Conservation (phyloP, 352 stramenopile genomes). For the Pythium rhizo-oryzae region DNA sequence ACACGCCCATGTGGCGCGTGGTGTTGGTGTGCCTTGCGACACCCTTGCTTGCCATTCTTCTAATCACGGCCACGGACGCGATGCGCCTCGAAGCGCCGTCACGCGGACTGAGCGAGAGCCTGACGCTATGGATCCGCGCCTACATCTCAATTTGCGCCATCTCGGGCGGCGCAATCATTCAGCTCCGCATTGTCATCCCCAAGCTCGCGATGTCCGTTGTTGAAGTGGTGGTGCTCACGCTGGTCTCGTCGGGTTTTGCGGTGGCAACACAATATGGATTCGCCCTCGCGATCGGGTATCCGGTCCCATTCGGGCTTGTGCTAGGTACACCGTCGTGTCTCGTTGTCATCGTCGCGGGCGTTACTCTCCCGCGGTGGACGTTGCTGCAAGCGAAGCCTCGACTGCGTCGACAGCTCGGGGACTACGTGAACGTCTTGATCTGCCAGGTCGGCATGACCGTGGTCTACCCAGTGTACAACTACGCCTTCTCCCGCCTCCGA, state of each 20-base stretch:
- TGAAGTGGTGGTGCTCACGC: not conserved
- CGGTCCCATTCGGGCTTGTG: constrained; percentile 5
- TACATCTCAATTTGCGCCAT: constrained; percentile 7
- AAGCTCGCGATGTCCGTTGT: not conserved
- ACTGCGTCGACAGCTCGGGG: not conserved
- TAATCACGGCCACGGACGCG: constrained; percentile 1
- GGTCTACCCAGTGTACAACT: constrained; percentile 29
- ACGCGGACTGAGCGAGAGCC: constrained; percentile 5
- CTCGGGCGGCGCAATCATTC: not conserved
- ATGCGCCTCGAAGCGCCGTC: not conserved
- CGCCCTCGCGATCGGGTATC: constrained; percentile 10
- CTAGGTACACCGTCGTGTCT: constrained; percentile 5
- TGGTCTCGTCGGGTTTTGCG: not conserved
- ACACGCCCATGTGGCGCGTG: constrained; percentile 4
- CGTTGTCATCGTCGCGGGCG: constrained; percentile 6
- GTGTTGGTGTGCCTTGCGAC: not conserved
- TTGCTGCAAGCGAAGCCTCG: not conserved
- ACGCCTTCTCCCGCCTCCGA: constrained; percentile 2
- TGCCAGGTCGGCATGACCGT: constrained; percentile 19
- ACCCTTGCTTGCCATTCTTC: not conserved
- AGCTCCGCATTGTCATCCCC: constrained; percentile 12
- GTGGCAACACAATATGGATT: constrained; percentile 3
- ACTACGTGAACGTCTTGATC: constrained; percentile 10
- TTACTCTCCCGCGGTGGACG: not conserved
- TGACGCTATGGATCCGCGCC: not conserved